Evolutionary conservation across 2,329 filamentous ascomycete genomes (phyloP), one percentile per base, ranked within the genome.

Genomic region (Ophiostoma piceae): DNA sequence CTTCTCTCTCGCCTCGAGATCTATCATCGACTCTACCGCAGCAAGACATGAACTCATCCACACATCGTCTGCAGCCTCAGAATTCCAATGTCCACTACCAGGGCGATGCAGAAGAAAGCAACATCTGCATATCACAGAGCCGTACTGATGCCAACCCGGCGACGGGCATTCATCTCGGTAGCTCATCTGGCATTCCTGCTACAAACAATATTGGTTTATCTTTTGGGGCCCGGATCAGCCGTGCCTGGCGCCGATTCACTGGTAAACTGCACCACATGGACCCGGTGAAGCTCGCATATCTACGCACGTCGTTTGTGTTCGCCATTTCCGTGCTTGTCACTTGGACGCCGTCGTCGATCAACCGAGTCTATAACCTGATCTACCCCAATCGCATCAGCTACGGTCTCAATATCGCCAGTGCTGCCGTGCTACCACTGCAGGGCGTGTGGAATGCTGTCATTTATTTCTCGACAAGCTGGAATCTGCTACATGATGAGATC

Each of bases 391-490:
- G 79, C 9, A 82, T 83, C 39, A 84, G 83, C 71, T 94, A 88
- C 76, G 84, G 83, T 12, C 85, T 92, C 67, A 90, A 91, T 76
- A 84, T 92, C 67, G 85, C 87, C 1, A 88, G 89, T 7, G 88
- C 89, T 1, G 82, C 91, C 1, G 91, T 94, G 0, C 82, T 94
- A 3, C 91, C 92, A 0, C 81, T 92, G 1, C 92, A 94, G 77
- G 92, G 92, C 0, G 85, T 92, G 41, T 94, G 91, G 90, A 94
- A 94, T 76, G 85, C 88, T 39, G 80, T 92, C 68, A 92, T 95
- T 70, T 94, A 93, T 79, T 86, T 90, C 71, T 84, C 85, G 5
- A 91, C 90, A 1, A 91, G 83, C 73, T 84, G 81, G 80, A 67
- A 29, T 0, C 73, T 79, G 60, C 79, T 83, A 19, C 70, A 47